Base-by-base conservation (phyloP, 352 stramenopile genomes). In the Globisporangium cederbergense region DNA sequence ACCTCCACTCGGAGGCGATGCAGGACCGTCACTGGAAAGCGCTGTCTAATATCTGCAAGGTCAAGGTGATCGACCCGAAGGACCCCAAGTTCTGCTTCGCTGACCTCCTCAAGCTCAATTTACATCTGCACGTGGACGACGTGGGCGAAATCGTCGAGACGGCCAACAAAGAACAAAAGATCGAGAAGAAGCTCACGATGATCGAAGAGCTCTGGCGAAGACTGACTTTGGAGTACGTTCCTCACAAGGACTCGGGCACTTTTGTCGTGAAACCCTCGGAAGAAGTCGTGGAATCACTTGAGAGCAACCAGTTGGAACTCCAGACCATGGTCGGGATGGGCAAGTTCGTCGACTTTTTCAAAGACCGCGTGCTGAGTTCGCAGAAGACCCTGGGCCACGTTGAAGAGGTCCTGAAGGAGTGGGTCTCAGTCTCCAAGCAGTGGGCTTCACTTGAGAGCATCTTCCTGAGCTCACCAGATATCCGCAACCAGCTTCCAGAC, bases 1-100 rank as follows among this genome's bases (percentile, higher is more conserved):
- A 98, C 58, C 76, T 99, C 40, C 95, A 98, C 75, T 97, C 90
- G 1, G 87, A 98, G 60, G 89, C 94, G 30, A 98, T 99, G 81
- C 88, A 97, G 58, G 75, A 96, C 52, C 89, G 96, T 4, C 96
- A 99, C 76, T 99, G 96, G 96, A 89, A 91, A 65, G 86, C 81
- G 11, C 65, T 98, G 9, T 93, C 90, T 11, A 71, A 65, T 3
- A 90, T 95, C 43, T 95, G 86, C 47, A 88, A 93, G 32, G 86
- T 95, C n/a, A 95, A 96, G 57, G 81, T 84, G 0, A 96, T 96
- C 38, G 84, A 93, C 16, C 85, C 86, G 1, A 91, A 91, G 42
- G 84, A 94, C 46, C 76, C 83, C 0, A 95, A 94, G 54, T 91
- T 96, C 55, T 89, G 67, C 22, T 75, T 96, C n/a, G 88, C 84